Percentiles rank a stretch among this genome's conserved stretches.
Conservation (phyloP, 2,329 filamentous ascomycete genomes). For the Penicillium sp. region DNA sequence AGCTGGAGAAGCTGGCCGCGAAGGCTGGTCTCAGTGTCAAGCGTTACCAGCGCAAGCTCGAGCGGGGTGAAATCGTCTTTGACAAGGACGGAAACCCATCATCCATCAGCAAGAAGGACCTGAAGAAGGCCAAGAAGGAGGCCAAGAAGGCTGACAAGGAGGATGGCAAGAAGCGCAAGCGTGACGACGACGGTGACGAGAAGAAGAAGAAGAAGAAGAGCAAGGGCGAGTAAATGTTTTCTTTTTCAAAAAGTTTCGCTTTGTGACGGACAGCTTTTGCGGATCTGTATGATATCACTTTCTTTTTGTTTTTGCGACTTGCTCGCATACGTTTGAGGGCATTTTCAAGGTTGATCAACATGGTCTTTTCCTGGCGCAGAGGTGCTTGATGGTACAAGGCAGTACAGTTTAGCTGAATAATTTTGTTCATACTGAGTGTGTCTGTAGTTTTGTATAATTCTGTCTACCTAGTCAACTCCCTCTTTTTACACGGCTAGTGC, state of each 20-base stretch:
- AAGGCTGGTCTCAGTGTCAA: constrained; percentile 64
- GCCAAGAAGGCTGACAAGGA: constrained; percentile 52
- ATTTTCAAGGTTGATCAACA: constrained; percentile 27
- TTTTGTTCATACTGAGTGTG: constrained; percentile 21
- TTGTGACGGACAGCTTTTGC: constrained; percentile 26
- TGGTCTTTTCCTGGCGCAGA: constrained; percentile 26
- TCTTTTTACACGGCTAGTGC: no score
- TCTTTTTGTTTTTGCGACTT: constrained; percentile 24
- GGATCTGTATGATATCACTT: constrained; percentile 44
- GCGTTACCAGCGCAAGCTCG: constrained; percentile 74
- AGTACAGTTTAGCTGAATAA: constrained; percentile 28
- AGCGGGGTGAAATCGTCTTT: constrained; percentile 67
- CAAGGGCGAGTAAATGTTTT: constrained; percentile 56
- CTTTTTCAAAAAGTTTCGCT: constrained; percentile 38
- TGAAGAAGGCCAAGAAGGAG: constrained; percentile 67
- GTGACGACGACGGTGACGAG: constrained; percentile 53
- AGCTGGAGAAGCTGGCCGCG: constrained; percentile 57
- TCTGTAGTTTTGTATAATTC: not conserved
- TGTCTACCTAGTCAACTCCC: no score
- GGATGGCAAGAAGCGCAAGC: constrained; percentile 69
- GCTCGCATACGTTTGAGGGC: constrained; percentile 24
- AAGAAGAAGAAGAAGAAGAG: constrained; percentile 44
- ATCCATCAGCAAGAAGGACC: constrained; percentile 68
- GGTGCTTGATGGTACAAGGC: constrained; percentile 32
- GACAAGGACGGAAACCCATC: constrained; percentile 60